These are phyloP conservation scores for Curvularia eragrostidis DNA, from an alignment of 2,329 filamentous ascomycete genomes.

Conservation along the genomic window DNA sequence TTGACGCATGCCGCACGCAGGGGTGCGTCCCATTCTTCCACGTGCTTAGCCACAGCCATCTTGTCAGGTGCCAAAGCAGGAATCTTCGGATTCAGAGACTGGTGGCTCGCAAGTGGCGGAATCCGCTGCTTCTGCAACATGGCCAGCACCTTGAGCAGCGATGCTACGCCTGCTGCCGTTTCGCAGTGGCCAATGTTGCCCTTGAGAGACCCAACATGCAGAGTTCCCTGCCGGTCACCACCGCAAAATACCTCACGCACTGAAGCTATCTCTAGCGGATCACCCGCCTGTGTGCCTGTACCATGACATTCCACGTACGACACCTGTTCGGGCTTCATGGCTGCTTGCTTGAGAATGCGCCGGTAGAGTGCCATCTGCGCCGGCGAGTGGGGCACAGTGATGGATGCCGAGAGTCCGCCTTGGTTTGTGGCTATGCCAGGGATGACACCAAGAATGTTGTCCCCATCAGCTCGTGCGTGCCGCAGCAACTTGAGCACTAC, in stretches of 20 bases:
- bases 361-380: slow-evolving; percentile 24
- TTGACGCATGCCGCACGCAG: slow-evolving; percentile 42
- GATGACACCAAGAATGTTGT: slow-evolving; percentile 56
- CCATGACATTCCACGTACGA: slow-evolving; percentile 28
- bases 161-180: slow-evolving; percentile 41
- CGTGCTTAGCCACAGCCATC: slow-evolving; percentile 11
- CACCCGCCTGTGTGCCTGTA: slow-evolving; percentile 27
- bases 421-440: slow-evolving; percentile 25
- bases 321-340: slow-evolving; percentile 16
- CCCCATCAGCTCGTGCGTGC: slow-evolving; percentile 60
- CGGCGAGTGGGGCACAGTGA: slow-evolving; percentile 24
- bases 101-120: slow-evolving; percentile 20
- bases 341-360: slow-evolving; percentile 15
- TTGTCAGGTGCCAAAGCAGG: slow-evolving; percentile 15
- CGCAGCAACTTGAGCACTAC: slow-evolving; percentile 60
- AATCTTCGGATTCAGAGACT: slow-evolving; percentile 32
- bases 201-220: slow-evolving; percentile 44
- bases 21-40: slow-evolving; percentile 12
- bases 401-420: slow-evolving; percentile 15
- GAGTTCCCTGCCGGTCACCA: slow-evolving; percentile 3
- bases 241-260: slow-evolving; percentile 17
- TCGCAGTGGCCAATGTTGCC: slow-evolving; percentile 47
- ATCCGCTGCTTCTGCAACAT: slow-evolving; percentile 26
- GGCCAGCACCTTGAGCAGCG: slow-evolving; percentile 30
- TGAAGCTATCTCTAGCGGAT: slow-evolving; percentile 21